phyloP scores from a whole-genome alignment of 345 rosid genomes.

The Brassica carinata region DNA sequence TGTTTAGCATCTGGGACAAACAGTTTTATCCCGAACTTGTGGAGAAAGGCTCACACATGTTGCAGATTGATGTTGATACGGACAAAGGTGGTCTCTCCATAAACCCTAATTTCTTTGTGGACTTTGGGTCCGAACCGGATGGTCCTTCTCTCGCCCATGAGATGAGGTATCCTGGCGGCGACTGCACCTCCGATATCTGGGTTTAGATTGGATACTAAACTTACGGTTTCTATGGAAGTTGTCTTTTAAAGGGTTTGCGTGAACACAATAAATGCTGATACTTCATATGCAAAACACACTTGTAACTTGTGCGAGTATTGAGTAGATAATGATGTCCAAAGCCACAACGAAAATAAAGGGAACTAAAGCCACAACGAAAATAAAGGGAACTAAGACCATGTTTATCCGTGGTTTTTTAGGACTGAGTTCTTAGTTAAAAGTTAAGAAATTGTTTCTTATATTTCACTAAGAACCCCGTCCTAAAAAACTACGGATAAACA shows the following conservation, averaged over 20 bases:
- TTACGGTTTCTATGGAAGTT: not conserved
- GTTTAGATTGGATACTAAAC: not conserved
- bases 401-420: no score
- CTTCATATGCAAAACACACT: not conserved
- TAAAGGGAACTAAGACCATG: no score
- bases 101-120: conserved; percentile 74
- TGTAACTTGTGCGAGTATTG: not conserved
- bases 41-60: conserved; percentile 84
- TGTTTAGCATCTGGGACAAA: conserved; percentile 77
- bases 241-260: not conserved
- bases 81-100: conserved; percentile 45
- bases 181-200: conserved; percentile 86
- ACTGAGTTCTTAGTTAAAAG: no score
- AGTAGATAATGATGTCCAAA: not conserved
- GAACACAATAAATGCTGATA: not conserved
- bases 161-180: conserved; percentile 64
- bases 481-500: no score
- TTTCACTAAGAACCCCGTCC: no score
- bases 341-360: not conserved
- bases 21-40: conserved; percentile 76
- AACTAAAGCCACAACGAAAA: not conserved
- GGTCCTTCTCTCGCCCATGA: conserved; percentile 53
- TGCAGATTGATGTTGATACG: conserved; percentile 70
- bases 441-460: no score
- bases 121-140: conserved; percentile 74